phyloP scores from a whole-genome alignment of 768 basidiomycete species.

The Tubosaeta brunneosetosa region DNA sequence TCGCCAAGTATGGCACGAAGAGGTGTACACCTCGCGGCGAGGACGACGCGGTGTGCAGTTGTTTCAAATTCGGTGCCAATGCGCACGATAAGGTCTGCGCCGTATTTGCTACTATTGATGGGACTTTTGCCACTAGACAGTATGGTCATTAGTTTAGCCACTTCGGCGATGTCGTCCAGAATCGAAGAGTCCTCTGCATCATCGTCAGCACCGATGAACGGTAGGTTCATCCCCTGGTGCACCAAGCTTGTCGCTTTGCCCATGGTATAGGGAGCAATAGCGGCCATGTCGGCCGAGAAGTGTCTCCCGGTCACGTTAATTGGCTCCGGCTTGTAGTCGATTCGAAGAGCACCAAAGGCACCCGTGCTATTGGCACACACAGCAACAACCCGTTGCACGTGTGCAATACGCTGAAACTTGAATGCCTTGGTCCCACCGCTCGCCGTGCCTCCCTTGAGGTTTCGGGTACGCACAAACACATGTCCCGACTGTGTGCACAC shows the following conservation, averaged over 20 bases:
- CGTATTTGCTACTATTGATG: slow-evolving; percentile 34
- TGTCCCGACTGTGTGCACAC: slow-evolving; percentile 94
- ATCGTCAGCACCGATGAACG: slow-evolving; percentile 24
- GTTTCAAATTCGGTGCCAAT: slow-evolving; percentile 42
- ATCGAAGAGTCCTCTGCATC: slow-evolving; percentile 38
- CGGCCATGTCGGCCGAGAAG: slow-evolving; percentile 62
- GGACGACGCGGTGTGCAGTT: slow-evolving; percentile 62
- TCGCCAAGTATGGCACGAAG: slow-evolving; percentile 43
- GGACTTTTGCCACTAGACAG: slow-evolving; percentile 5
- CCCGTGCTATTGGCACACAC: slow-evolving; percentile 87
- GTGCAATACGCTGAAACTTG: slow-evolving; percentile 78
- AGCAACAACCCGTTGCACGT: slow-evolving; percentile 76
- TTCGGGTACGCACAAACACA: slow-evolving; percentile 79
- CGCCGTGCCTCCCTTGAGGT: slow-evolving; percentile 24
- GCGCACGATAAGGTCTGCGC: slow-evolving; percentile 60
- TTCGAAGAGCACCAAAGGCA: slow-evolving; percentile 78
- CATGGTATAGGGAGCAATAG: slow-evolving; percentile 55
- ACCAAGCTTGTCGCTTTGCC: background rate
- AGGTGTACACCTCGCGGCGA: slow-evolving; percentile 52
- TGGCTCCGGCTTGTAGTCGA: slow-evolving; percentile 58
- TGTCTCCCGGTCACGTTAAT: slow-evolving; percentile 53
- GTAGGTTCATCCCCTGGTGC: background rate
- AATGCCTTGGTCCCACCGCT: slow-evolving; percentile 42
- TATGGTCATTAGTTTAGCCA: slow-evolving; percentile 21
- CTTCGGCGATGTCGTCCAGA: slow-evolving; percentile 32